Evolutionary conservation across 2,329 filamentous ascomycete species (phyloP).

Genomic region (Tolypocladium cylindrosporum): DNA sequence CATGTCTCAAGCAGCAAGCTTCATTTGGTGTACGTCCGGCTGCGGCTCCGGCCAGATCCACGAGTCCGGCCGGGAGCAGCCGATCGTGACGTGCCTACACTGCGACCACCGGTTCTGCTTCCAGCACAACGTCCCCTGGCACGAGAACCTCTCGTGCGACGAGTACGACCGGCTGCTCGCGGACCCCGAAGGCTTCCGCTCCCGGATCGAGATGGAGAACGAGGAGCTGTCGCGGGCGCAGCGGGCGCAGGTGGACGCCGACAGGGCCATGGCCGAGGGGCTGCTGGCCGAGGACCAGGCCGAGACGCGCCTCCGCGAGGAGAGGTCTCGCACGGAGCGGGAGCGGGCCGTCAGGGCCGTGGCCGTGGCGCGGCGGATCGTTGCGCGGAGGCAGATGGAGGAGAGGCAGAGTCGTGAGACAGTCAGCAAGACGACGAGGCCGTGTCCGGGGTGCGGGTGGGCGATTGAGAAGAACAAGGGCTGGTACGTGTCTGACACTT

Average conservation of each 20-base stretch:
- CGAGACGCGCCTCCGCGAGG: too few species aligned
- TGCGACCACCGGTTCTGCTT: neutral
- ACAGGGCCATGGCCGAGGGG: neutral
- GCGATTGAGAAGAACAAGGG: neutral
- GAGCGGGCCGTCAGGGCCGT: too few species aligned
- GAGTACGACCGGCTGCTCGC: neutral
- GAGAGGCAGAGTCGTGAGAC: neutral
- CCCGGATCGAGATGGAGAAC: neutral
- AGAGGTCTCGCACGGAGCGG: too few species aligned
- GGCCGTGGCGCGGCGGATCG: neutral
- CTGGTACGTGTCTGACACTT: neutral
- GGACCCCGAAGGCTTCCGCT: neutral
- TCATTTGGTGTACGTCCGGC: neutral
- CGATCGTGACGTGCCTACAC: neutral
- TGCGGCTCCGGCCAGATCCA: neutral
- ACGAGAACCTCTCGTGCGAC: neutral
- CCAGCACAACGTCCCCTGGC: neutral
- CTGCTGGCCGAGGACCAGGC: too few species aligned
- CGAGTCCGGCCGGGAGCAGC: neutral
- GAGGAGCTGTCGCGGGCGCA: neutral
- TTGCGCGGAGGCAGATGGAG: neutral
- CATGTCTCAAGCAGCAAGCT: neutral
- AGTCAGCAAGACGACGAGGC: neutral
- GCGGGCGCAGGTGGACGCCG: neutral
- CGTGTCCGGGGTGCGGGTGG: neutral